These are phyloP conservation scores for Ganoderma multipileum DNA, from an alignment of 1,284 basidiomycete genomes.

Conservation along the genomic window DNA sequence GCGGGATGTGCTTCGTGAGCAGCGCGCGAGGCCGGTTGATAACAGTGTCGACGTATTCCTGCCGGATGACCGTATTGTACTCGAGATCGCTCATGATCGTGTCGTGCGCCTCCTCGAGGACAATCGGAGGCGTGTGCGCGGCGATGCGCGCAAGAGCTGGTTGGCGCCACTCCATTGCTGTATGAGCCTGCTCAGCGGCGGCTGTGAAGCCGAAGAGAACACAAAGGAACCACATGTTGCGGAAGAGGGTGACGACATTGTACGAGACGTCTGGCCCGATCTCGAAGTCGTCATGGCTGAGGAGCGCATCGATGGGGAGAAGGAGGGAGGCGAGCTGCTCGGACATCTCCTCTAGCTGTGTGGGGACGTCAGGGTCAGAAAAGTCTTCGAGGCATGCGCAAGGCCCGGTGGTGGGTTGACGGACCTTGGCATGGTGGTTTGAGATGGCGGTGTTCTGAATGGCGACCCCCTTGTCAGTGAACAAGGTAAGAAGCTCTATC, in stretches of 20 bases:
- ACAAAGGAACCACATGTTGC: conserved; percentile 95
- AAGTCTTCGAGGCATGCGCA: conserved; percentile 6
- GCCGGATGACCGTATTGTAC: conserved; percentile 92
- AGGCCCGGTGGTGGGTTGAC: conserved; percentile 38
- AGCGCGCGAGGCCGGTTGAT: conserved; percentile 70
- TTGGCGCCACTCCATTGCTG: conserved; percentile 78
- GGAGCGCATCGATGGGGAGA: conserved; percentile 88
- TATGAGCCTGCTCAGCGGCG: conserved; percentile 52
- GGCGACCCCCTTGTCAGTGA: conserved; percentile 91
- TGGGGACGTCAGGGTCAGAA: conserved; percentile 17
- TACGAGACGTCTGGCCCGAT: conserved; percentile 65
- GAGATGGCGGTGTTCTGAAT: conserved; percentile 83
- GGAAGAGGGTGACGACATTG: conserved; percentile 84
- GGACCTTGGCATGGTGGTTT: conserved; percentile 70
- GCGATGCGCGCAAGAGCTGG: conserved; percentile 86
- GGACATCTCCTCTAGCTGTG: conserved; percentile 82
- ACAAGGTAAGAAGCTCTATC: conserved; percentile 85
- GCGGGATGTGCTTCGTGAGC: conserved; percentile 73
- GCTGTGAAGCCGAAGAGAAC: conserved; percentile 81
- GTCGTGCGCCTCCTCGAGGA: conserved; percentile 86
- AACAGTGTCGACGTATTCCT: conserved; percentile 84
- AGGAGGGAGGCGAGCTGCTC: conserved; percentile 87
- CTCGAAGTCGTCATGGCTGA: conserved; percentile 80
- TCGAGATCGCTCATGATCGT: conserved; percentile 91
- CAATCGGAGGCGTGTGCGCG: conserved; percentile 85